These are phyloP conservation scores for Miscanthus sacchariflorus DNA, from an alignment of 202 grass and related monocot species.

Conservation along the genomic window DNA sequence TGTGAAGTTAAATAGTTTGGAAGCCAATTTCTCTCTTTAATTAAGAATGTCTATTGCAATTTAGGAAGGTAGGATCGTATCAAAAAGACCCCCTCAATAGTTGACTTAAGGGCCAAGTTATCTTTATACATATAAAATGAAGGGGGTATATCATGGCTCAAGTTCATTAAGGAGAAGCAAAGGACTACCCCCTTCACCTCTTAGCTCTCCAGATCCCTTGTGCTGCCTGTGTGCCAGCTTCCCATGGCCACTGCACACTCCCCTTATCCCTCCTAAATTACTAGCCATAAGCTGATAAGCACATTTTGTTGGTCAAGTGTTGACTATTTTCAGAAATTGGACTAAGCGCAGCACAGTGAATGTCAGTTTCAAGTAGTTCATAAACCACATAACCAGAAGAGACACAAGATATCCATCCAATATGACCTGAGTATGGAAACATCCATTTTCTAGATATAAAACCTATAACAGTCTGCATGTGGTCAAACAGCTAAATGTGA, in stretches of 20 bases:
- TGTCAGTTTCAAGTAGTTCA: background rate
- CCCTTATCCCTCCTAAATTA: no score
- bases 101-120: background rate
- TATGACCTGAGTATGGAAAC: conserved; percentile 1
- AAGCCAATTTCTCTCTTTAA: background rate
- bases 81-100: background rate
- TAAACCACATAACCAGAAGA: conserved; percentile 17
- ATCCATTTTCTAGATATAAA: conserved; percentile 13
- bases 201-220: background rate
- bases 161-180: background rate
- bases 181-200: background rate
- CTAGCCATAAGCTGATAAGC: no score
- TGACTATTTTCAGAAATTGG: conserved; percentile 15
- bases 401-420: background rate
- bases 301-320: background rate
- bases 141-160: background rate
- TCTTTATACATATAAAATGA: background rate
- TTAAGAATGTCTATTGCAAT: background rate
- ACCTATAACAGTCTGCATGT: conserved; percentile 15
- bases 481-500: conserved; percentile 22
- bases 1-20: no score
- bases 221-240: background rate
- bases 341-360: background rate
- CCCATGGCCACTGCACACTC: background rate
- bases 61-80: background rate